Conservation (phyloP, 148 eudicot genomes). For the Selenicereus undatus region DNA sequence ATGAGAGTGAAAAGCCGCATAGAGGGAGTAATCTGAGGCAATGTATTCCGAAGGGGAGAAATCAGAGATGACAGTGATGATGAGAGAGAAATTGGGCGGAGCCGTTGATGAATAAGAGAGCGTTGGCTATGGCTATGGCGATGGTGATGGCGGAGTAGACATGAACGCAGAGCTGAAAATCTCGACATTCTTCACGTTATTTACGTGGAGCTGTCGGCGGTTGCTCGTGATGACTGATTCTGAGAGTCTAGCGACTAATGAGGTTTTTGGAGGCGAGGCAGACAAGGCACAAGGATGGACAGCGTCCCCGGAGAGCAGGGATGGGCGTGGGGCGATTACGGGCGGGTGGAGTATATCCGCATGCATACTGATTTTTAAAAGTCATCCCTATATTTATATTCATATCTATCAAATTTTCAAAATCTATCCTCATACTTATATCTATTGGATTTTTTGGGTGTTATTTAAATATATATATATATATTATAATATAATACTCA, state of each 20-base stretch:
- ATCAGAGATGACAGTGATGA: slow-evolving; percentile 7
- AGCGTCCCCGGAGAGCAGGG: too few relatives aligned
- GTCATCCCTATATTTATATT: too few relatives aligned
- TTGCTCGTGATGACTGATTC: background rate
- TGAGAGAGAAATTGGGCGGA: background rate
- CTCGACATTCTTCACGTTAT: background rate
- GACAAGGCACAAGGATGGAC: too few relatives aligned
- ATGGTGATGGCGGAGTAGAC: background rate
- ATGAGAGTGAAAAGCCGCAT: slow-evolving; percentile 15
- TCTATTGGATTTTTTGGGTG: too few relatives aligned
- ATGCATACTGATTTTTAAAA: too few relatives aligned
- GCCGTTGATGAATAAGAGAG: background rate
- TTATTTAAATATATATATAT: too few relatives aligned
- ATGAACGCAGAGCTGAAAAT: slow-evolving; percentile 2
- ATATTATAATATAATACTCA: too few relatives aligned
- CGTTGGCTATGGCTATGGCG: background rate
- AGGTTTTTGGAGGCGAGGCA: background rate
- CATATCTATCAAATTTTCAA: too few relatives aligned
- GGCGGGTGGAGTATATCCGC: too few relatives aligned
- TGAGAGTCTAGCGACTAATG: background rate
- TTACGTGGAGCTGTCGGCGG: background rate
- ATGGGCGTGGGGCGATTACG: too few relatives aligned
- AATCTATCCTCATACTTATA: too few relatives aligned
- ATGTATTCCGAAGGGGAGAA: background rate
- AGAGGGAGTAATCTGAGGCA: background rate